phyloP scores from a whole-genome alignment of 306 rosid genomes.

The Arachis hypogaea region DNA sequence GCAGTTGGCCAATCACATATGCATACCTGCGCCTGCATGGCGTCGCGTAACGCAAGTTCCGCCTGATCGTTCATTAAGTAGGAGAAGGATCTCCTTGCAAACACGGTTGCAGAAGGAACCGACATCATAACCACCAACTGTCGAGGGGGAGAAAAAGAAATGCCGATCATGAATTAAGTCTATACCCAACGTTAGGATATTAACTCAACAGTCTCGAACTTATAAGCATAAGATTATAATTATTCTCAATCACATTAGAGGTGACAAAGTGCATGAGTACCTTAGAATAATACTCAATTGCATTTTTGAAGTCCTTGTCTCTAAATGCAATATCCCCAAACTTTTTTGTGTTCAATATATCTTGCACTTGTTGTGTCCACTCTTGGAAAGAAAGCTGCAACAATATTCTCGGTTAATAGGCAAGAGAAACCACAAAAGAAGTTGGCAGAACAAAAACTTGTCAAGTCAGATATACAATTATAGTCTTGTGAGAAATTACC shows the following conservation, averaged over 20 bases:
- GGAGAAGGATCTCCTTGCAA: constrained; percentile 86
- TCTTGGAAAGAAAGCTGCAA: constrained; percentile 97
- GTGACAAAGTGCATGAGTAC: constrained; percentile 43
- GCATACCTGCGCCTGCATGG: constrained; percentile 97
- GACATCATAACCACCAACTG: constrained; percentile 88
- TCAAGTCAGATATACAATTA: constrained; percentile 1
- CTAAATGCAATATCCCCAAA: constrained; percentile 94
- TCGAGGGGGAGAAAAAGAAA: constrained; percentile 20
- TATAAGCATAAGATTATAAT: background rate
- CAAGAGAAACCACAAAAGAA: background rate
- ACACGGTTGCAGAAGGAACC: constrained; percentile 77
- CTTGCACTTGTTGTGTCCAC: constrained; percentile 98
- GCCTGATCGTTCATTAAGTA: constrained; percentile 85
- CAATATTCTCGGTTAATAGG: constrained; percentile 18
- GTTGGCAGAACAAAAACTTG: constrained; percentile 10
- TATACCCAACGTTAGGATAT: constrained; percentile 8
- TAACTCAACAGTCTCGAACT: background rate
- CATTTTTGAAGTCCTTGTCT: constrained; percentile 89
- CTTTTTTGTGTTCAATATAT: constrained; percentile 88
- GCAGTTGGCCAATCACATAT: constrained; percentile 98
- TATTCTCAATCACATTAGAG: background rate
- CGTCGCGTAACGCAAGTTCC: constrained; percentile 86
- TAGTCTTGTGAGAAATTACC: background rate
- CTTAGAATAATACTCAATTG: constrained; percentile 96
- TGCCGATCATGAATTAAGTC: background rate